Evolutionary conservation across 2,329 filamentous ascomycete genomes (phyloP), one percentile per base, ranked within the genome.

Genomic region (Bipolaris victoriae): DNA sequence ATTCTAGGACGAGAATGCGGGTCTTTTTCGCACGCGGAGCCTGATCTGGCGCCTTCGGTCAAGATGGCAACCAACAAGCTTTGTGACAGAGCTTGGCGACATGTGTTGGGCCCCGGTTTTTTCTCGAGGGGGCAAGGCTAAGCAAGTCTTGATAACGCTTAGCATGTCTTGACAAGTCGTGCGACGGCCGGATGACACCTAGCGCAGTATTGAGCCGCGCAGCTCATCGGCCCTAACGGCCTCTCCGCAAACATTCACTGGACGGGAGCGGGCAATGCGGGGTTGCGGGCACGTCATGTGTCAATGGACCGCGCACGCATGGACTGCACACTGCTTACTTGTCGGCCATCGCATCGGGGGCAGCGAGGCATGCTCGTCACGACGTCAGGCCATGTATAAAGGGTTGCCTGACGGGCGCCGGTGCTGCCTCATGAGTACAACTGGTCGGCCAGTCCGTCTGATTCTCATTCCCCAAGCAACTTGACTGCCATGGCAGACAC

Each of bases 401-500:
- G 40, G 48, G 20, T 6, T 29, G 46, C 24, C 26, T 29, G 1
- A 33, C 35, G 24, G 41, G 47, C 50, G 18, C 13, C 15, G 13
- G 16, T 4, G 16, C 5, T 29, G 45, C 1, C 10, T 7, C 46
- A 24, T 13, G 40, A 35, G 31, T 24, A 35, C n/a, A 10, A 10
- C 10, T 35, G 20, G 20, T 13, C 36, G 35, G 35, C 16, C 29
- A 29, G 18, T 20, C 15, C 3, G 24, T 18, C 36, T 16, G 10
- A 26, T 40, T 40, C 7, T 41, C 39, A 15, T 24, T 22, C 15
- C 24, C 40, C 20, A 26, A 24, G 40, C 40, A 26, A 20, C 13
- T 22, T 9, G 7, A 31, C 43, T 54, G 61, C 9, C 29, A 73
- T 71, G 66, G 60, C 65, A 15, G 46, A 63, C 46, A 63, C 68